phyloP scores from a whole-genome alignment of 2,329 filamentous ascomycete genomes.

The Nigrospora oryzae region DNA sequence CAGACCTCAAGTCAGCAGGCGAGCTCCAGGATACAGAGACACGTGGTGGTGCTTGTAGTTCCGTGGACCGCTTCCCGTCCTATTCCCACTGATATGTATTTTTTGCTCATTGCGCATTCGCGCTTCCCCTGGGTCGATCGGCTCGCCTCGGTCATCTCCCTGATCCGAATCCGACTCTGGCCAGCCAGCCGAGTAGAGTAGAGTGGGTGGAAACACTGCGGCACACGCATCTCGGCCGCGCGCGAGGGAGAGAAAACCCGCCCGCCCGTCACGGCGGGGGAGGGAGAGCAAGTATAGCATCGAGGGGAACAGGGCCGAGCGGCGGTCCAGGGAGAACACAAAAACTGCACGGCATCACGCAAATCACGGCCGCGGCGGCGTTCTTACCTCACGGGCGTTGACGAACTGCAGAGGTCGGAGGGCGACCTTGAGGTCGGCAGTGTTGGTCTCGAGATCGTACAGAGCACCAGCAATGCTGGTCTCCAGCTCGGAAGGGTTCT shows the following conservation, averaged over 20 bases:
- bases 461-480: slow-evolving; percentile 93
- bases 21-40: slow-evolving; percentile 54
- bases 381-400: slow-evolving; percentile 97
- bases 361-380: slow-evolving; percentile 1
- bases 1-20: slow-evolving; percentile 66
- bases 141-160: slow-evolving; percentile 2
- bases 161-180: too few species aligned
- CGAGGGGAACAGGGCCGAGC: background rate
- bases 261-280: background rate
- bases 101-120: slow-evolving; percentile 10
- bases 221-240: too few species aligned
- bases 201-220: too few species aligned
- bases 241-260: too few species aligned
- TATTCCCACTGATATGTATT: slow-evolving; percentile 42
- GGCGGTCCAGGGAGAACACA: too few species aligned
- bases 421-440: slow-evolving; percentile 90
- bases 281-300: background rate
- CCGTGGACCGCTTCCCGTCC: slow-evolving; percentile 71
- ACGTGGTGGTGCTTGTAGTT: slow-evolving; percentile 23
- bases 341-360: too few species aligned
- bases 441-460: slow-evolving; percentile 99
- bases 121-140: slow-evolving; percentile 11
- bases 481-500: slow-evolving; percentile 96
- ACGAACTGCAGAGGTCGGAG: slow-evolving; percentile 98
- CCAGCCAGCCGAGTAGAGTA: too few species aligned